Evolutionary conservation across 2,329 filamentous ascomycete genomes (phyloP).

Genomic region (Fusarium sp.): DNA sequence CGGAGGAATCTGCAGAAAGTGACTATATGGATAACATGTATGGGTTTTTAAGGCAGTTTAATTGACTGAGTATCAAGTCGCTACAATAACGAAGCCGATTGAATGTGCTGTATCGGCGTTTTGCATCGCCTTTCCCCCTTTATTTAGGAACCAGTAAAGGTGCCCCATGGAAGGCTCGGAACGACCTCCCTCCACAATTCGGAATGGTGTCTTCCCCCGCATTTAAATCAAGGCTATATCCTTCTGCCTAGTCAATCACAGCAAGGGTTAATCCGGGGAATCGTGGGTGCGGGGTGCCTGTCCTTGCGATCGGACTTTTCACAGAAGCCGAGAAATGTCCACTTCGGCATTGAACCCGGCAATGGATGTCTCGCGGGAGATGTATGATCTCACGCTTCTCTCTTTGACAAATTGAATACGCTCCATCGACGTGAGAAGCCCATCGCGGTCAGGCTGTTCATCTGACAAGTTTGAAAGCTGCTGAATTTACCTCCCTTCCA

Average conservation of each 20-base stretch:
- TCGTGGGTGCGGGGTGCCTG: not conserved
- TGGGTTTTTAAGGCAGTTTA: not conserved
- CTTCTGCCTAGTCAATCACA: no score
- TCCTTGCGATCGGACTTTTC: not conserved
- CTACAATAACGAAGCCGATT: not conserved
- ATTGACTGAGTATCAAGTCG: not conserved
- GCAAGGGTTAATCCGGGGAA: not conserved
- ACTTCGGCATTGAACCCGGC: not conserved
- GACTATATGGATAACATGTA: not conserved
- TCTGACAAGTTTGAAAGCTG: not conserved
- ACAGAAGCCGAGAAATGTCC: not conserved
- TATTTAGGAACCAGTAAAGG: no score
- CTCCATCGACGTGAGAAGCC: not conserved
- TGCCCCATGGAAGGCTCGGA: no score
- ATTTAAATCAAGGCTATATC: no score
- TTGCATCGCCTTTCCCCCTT: no score
- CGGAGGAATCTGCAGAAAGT: not conserved
- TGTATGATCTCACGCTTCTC: not conserved
- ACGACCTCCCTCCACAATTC: no score
- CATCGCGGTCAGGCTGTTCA: not conserved
- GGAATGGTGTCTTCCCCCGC: no score
- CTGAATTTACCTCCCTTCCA: no score
- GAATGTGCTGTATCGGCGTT: not conserved
- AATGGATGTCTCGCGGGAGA: not conserved
- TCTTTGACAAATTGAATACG: not conserved